Percentiles rank a stretch among this genome's conserved stretches.
Evolutionary conservation across 1,284 basidiomycete species (phyloP).

Genomic region (Cutaneotrichosporon sp.): DNA sequence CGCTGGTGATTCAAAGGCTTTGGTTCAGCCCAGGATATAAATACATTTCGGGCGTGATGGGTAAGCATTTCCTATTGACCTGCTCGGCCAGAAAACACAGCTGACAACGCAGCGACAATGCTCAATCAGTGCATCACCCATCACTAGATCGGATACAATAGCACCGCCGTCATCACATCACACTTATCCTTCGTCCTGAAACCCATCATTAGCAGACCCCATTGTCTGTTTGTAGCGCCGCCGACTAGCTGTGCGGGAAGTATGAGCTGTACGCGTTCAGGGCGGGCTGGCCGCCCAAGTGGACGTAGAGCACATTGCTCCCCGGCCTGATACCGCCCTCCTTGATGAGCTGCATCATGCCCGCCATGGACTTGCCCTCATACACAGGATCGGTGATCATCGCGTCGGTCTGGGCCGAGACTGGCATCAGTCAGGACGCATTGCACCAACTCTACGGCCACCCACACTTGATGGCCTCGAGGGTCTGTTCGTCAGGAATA

Average conservation of each 20-base stretch:
- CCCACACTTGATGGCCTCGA: constrained; percentile 32
- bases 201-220: too few species aligned
- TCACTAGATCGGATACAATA: too few species aligned
- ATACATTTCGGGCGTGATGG: too few species aligned
- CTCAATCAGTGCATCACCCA: too few species aligned
- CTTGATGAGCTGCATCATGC: constrained; percentile 33
- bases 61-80: too few species aligned
- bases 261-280: constrained; percentile 32
- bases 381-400: constrained; percentile 40
- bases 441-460: not conserved
- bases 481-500: constrained; percentile 29
- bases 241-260: constrained; percentile 21
- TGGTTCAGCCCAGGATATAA: too few species aligned
- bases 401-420: constrained; percentile 27
- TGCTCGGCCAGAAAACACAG: too few species aligned
- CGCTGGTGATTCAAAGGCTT: too few species aligned
- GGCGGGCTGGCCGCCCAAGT: constrained; percentile 36
- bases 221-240: too few species aligned
- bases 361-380: constrained; percentile 37
- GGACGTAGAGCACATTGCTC: constrained; percentile 34
- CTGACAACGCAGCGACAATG: too few species aligned
- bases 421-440: constrained; percentile 3
- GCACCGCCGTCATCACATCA: too few species aligned
- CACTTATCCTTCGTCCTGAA: too few species aligned
- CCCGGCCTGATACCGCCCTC: constrained; percentile 25